Evolutionary conservation across 495 filamentous ascomycete species (phyloP).

Genomic region (Penicillium simplicissimum): DNA sequence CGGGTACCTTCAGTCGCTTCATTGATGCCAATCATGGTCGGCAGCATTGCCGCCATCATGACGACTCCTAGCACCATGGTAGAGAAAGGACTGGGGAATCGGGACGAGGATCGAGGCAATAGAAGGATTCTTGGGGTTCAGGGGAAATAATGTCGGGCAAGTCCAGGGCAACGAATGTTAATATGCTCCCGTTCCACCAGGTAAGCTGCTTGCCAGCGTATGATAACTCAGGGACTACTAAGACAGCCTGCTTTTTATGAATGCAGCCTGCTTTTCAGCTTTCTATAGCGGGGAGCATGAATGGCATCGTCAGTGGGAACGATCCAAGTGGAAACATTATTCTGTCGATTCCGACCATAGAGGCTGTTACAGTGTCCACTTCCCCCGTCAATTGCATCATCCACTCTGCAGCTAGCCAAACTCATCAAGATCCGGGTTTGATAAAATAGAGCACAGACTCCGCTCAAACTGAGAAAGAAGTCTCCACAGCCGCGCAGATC

Average conservation of each 20-base stretch:
- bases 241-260: no score
- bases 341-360: conserved; percentile 7
- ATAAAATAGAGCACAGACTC: conserved; percentile 9
- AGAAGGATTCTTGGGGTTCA: not conserved
- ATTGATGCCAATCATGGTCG: conserved; percentile 33
- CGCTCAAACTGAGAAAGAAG: not conserved
- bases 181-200: not conserved
- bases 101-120: not conserved
- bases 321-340: not conserved
- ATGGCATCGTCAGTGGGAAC: not conserved
- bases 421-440: not conserved
- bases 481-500: conserved; percentile 15
- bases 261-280: not conserved
- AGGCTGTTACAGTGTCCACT: conserved; percentile 12
- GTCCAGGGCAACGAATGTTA: not conserved
- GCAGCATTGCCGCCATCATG: conserved; percentile 37
- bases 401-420: conserved; percentile 19
- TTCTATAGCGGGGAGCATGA: not conserved
- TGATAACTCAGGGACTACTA: not conserved
- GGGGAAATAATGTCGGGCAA: not conserved
- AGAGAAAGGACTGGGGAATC: not conserved
- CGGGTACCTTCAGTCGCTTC: conserved; percentile 26
- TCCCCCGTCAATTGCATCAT: conserved; percentile 20
- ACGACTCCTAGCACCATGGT: conserved; percentile 31
- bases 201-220: not conserved